phyloP scores from a whole-genome alignment of 176 grass and related monocot species.

The Poa pratensis region DNA sequence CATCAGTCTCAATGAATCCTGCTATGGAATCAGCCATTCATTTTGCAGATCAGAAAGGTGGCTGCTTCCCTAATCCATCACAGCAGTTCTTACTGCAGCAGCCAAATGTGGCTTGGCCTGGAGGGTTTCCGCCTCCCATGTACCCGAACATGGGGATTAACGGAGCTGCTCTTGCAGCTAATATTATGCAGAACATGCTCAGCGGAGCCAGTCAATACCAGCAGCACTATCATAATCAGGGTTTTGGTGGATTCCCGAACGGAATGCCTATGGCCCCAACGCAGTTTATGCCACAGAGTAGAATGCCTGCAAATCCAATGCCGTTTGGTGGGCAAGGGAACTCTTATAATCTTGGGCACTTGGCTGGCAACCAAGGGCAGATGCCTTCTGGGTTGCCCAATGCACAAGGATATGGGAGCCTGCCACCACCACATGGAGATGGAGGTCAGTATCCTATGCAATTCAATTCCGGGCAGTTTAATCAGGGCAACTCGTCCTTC shows the following conservation, averaged over 20 bases:
- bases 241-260: constrained; percentile 44
- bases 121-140: constrained; percentile 35
- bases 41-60: constrained; percentile 47
- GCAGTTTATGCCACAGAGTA: constrained; percentile 42
- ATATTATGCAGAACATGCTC: constrained; percentile 50
- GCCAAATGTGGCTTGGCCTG: constrained; percentile 54
- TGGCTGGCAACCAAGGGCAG: constrained; percentile 35
- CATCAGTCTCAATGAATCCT: constrained; percentile 34
- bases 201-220: constrained; percentile 39
- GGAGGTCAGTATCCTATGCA: constrained; percentile 19
- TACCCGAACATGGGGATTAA: constrained; percentile 53
- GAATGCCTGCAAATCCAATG: constrained; percentile 38
- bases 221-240: constrained; percentile 54
- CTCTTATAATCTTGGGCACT: constrained; percentile 36
- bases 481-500: constrained; percentile 56
- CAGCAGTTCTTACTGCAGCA: constrained; percentile 57
- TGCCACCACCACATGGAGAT: constrained; percentile 1
- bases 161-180: constrained; percentile 50
- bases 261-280: constrained; percentile 47
- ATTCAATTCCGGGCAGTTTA: constrained; percentile 48
- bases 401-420: constrained; percentile 35
- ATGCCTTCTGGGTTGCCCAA: constrained; percentile 31
- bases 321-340: constrained; percentile 46
- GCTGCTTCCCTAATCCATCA: constrained; percentile 46
- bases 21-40: constrained; percentile 38